Base-by-base conservation (phyloP, 2,329 filamentous ascomycete species). In the Myriosclerotinia duriaeana region DNA sequence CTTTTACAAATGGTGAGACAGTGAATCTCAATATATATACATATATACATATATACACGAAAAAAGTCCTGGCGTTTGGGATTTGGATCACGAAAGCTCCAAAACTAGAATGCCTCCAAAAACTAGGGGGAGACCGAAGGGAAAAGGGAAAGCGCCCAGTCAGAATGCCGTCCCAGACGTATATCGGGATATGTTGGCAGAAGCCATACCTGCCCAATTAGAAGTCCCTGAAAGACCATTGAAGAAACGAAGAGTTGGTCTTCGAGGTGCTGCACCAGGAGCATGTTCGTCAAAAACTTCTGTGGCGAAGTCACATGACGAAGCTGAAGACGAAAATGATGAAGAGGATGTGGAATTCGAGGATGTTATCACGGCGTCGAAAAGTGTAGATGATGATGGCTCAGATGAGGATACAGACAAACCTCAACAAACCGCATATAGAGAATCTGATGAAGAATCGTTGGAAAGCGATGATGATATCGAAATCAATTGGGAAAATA, bases 401-500 rank as follows among this genome's bases (percentile, higher is more conserved):
- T 26, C 15, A 4, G 58, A 65, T 20, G 34, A 40, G 7, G 64
- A 55, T n/a, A 42, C 65, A 15, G 68, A n/a, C 17, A 74, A 66
- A 65, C 67, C 55, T 30, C 73, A 76, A 70, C 76, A 79, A 71
- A 75, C 77, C 53, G 69, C 80, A 71, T 78, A 81, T 73, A 68
- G 78, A 75, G 79, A 84, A 42, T 83, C 83, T 17, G 85, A 85
- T 68, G 84, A 84, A n/a, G 74, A 76, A 22, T 85, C 84, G 14
- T 79, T 78, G 14, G 82, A 83, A 40, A 82, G 81, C 63, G 85
- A 88, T 63, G 7, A 3, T 22, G 44, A 50, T 50, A 14, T 38
- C 34, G 85, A 88, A 62, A 78, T 85, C 67, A 86, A 87, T 56
- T 90, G 87, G 82, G 87, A 90, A 76, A 86, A 87, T 69, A 80